phyloP scores from a whole-genome alignment of 257 asterid species.

The Solanum appendiculatum region DNA sequence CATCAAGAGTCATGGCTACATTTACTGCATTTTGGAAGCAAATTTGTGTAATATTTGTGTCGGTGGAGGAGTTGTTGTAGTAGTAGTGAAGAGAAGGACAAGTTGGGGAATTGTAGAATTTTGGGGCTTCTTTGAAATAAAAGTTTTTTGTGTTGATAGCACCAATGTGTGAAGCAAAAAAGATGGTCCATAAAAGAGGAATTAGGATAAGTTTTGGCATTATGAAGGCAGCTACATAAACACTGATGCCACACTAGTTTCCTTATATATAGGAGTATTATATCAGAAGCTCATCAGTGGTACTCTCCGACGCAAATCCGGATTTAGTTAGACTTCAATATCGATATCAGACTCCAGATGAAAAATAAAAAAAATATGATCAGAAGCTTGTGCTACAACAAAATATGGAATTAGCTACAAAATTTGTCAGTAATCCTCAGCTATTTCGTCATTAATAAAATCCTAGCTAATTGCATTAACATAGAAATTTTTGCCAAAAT shows the following conservation, averaged over 20 bases:
- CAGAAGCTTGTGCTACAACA: not conserved
- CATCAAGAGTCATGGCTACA: constrained; percentile 89
- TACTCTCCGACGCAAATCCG: fast-evolving
- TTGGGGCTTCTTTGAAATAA: constrained; percentile 70
- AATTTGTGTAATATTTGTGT: not conserved
- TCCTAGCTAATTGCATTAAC: not conserved
- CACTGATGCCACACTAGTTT: not conserved
- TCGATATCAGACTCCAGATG: fast-evolving
- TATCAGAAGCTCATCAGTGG: not conserved
- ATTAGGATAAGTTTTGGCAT: constrained; percentile 2
- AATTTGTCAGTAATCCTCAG: too few relatives aligned
- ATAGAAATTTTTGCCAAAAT: not conserved
- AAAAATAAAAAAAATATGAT: too few relatives aligned
- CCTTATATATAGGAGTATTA: not conserved
- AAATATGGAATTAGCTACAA: too few relatives aligned
- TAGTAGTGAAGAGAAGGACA: constrained; percentile 28
- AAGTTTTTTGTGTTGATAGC: not conserved
- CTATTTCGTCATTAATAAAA: too few relatives aligned
- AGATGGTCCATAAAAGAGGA: not conserved
- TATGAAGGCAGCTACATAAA: not conserved
- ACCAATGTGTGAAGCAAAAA: not conserved
- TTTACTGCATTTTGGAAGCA: constrained; percentile 34
- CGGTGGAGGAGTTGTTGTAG: not conserved
- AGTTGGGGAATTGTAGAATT: constrained; percentile 56
- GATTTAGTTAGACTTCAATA: too few relatives aligned